Percentiles rank a stretch among this genome's conserved stretches.
Conservation (phyloP, 805 yeast species). For the Hyphopichia homilentoma region DNA sequence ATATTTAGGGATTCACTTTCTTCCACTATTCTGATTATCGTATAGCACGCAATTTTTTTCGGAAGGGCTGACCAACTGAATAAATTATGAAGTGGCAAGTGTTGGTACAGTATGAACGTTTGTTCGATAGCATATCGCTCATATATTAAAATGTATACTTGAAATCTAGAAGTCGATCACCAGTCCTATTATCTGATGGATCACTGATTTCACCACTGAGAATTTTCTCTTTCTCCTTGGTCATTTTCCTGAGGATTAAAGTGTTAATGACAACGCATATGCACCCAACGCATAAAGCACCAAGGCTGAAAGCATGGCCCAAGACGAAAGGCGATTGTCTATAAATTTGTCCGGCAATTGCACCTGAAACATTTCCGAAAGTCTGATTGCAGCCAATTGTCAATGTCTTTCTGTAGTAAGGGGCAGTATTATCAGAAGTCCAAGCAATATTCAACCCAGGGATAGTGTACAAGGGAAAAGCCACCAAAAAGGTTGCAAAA, state of each 20-base stretch:
- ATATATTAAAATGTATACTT: constrained; percentile 10
- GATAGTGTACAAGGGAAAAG: constrained; percentile 32
- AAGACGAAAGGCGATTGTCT: constrained; percentile 33
- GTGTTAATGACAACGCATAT: constrained; percentile 13
- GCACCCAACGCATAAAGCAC: constrained; percentile 22
- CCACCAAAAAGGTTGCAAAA: constrained; percentile 34
- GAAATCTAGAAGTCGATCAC: constrained; percentile 19
- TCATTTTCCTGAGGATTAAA: constrained; percentile 8
- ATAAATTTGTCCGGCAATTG: constrained; percentile 42
- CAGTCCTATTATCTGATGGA: constrained; percentile 12
- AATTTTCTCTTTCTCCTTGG: constrained; percentile 9
- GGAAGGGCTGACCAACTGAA: too few species aligned
- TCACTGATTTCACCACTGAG: constrained; percentile 16
- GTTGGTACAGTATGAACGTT: too few species aligned
- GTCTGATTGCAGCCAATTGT: constrained; percentile 41
- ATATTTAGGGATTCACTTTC: too few species aligned
- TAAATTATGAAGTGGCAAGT: too few species aligned
- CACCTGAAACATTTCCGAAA: constrained; percentile 45
- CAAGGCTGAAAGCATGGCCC: constrained; percentile 40
- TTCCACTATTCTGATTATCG: too few species aligned
- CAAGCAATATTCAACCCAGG: constrained; percentile 41
- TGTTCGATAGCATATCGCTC: not conserved
- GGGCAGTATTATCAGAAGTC: constrained; percentile 41
- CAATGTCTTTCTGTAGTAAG: constrained; percentile 40
- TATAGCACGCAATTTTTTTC: too few species aligned